phyloP scores from a whole-genome alignment of 2,329 filamentous ascomycete genomes.

The Mariannaea sp. region DNA sequence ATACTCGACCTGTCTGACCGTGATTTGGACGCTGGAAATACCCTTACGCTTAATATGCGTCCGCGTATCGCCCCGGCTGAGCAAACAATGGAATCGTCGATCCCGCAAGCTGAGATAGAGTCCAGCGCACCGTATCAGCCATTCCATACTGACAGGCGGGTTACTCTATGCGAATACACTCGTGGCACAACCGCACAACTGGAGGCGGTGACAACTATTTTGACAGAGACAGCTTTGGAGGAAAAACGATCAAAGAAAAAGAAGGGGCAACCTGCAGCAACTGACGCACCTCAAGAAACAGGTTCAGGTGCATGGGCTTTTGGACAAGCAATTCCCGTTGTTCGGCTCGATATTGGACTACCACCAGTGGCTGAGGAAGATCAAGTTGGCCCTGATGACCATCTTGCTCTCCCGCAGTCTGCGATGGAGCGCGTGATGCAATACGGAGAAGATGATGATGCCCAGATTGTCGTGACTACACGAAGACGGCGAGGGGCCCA shows the following conservation, averaged over 20 bases:
- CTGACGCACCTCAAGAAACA: constrained; percentile 22
- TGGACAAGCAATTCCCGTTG: constrained; percentile 57
- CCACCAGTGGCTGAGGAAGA: constrained; percentile 56
- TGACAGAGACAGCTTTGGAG: constrained; percentile 50
- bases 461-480: constrained; percentile 83
- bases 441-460: constrained; percentile 67
- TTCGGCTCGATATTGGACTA: constrained; percentile 59
- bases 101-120: constrained; percentile 84
- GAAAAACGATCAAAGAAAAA: constrained; percentile 46
- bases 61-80: constrained; percentile 44
- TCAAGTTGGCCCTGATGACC: constrained; percentile 56
- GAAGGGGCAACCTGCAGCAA: constrained; percentile 38
- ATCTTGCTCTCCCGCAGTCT: constrained; percentile 64
- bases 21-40: constrained; percentile 59
- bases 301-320: constrained; percentile 58
- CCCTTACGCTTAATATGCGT: constrained; percentile 54
- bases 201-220: constrained; percentile 46
- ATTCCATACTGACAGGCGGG: constrained; percentile 88
- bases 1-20: constrained; percentile 59
- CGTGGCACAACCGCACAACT: constrained; percentile 40
- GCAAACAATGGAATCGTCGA: constrained; percentile 64
- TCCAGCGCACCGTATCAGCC: constrained; percentile 95
- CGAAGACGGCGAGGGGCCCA: constrained; percentile 66
- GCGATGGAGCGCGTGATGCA: constrained; percentile 68
- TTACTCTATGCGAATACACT: constrained; percentile 73